phyloP scores from a whole-genome alignment of 305 asterid genomes.

The Fraxinus sp. region DNA sequence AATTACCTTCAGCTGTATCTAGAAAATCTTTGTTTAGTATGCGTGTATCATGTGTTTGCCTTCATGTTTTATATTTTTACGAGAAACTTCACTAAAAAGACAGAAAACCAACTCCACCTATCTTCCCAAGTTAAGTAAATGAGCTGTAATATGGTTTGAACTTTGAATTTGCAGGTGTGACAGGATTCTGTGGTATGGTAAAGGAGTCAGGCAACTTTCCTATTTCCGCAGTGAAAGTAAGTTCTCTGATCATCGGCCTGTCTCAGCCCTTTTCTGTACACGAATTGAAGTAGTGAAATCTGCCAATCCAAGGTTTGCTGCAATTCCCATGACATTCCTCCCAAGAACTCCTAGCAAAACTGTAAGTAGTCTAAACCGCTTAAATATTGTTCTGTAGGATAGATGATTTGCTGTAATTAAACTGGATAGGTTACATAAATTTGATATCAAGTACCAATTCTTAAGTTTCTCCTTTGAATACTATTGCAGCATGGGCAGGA shows the following conservation, averaged over 20 bases:
- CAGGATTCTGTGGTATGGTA: conserved; percentile 87
- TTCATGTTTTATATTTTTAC: not conserved
- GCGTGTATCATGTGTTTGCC: not conserved
- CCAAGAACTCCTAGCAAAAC: conserved; percentile 33
- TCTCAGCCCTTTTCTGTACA: conserved; percentile 80
- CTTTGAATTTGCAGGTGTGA: conserved; percentile 65
- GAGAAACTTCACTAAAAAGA: not conserved
- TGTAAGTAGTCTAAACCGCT: conserved; percentile 38
- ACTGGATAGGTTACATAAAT: not conserved
- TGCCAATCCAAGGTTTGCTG: conserved; percentile 29
- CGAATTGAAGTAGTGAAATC: conserved; percentile 46
- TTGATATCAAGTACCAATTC: conserved; percentile 16
- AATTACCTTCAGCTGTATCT: not conserved
- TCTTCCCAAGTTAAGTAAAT: conserved; percentile 12
- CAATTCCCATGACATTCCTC: conserved; percentile 28
- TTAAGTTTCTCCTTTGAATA: conserved; percentile 21
- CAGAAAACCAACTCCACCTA: conserved; percentile 1
- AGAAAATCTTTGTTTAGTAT: not conserved
- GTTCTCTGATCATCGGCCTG: conserved; percentile 97
- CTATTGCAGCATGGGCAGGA: conserved; percentile 40
- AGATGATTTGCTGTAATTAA: not conserved
- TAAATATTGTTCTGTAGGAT: conserved; percentile 1
- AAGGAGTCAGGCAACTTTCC: conserved; percentile 80
- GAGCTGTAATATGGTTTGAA: conserved; percentile 17
- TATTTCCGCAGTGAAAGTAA: conserved; percentile 90